Conservation (phyloP, 495 filamentous ascomycete species). For the Mycothermus thermophilus region DNA sequence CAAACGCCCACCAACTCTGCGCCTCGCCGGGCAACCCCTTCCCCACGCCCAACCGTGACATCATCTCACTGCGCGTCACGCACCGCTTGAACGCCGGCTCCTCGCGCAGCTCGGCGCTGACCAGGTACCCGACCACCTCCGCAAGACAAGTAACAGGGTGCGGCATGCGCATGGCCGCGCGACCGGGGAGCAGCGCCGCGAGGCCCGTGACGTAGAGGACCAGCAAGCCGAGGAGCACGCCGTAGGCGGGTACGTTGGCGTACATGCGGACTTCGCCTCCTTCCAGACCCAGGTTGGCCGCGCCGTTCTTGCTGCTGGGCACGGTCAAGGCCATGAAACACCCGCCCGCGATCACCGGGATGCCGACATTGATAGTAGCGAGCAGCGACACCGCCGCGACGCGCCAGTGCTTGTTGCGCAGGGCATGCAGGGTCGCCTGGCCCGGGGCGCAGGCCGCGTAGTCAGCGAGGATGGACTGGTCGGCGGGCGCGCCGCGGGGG, state of each 20-base stretch:
- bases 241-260: constrained; percentile 54
- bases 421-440: constrained; percentile 45
- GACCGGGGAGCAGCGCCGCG: constrained; percentile 37
- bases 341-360: constrained; percentile 68
- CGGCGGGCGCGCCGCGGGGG: constrained; percentile 43
- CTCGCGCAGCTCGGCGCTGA: constrained; percentile 50
- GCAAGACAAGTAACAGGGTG: constrained; percentile 57
- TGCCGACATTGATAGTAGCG: constrained; percentile 44
- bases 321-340: constrained; percentile 66
- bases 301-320: constrained; percentile 10
- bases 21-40: constrained; percentile 15
- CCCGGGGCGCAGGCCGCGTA: constrained; percentile 55
- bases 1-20: constrained; percentile 26
- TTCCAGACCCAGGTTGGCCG: neutral
- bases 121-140: constrained; percentile 64
- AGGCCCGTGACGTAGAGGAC: constrained; percentile 46
- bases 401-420: constrained; percentile 53
- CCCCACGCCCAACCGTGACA: constrained; percentile 20
- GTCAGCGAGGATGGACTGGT: constrained; percentile 55
- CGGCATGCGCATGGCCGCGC: constrained; percentile 46
- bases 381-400: constrained; percentile 56
- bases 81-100: constrained; percentile 46
- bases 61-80: constrained; percentile 15
- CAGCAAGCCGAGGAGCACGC: constrained; percentile 53
- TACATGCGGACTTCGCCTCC: constrained; percentile 46